Percentiles rank a stretch among this genome's conserved stretches.
Conservation (phyloP, 768 basidiomycete genomes). For the Boletus pseudo-olivaceus region DNA sequence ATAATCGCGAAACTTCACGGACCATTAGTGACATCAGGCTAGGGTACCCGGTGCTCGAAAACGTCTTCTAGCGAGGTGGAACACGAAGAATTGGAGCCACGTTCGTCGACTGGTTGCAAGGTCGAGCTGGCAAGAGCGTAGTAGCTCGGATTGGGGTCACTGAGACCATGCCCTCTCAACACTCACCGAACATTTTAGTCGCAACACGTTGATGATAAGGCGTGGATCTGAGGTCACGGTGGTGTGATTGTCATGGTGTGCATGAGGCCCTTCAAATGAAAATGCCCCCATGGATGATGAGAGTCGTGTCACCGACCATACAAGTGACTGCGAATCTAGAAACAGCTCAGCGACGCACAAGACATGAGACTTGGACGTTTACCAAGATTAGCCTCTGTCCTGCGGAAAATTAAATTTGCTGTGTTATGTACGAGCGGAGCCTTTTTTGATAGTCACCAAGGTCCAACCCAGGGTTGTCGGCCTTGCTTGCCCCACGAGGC, state of each 20-base stretch:
- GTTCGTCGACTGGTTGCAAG: background rate
- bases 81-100: background rate
- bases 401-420: background rate
- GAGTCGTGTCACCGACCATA: background rate
- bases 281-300: background rate
- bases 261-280: constrained; percentile 3
- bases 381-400: background rate
- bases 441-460: background rate
- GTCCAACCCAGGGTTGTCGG: background rate
- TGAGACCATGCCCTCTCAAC: background rate
- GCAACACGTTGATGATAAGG: constrained; percentile 10
- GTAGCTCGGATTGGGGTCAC: background rate
- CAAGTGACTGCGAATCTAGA: background rate
- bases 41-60: background rate
- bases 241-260: background rate
- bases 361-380: background rate
- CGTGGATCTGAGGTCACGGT: background rate
- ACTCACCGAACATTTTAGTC: background rate
- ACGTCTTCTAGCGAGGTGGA: background rate
- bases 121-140: background rate
- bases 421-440: background rate
- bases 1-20: constrained; percentile 1
- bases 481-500: constrained; percentile 24
- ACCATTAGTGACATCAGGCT: constrained; percentile 8
- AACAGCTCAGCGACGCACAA: background rate